Percentiles rank a stretch among this genome's conserved stretches.
Evolutionary conservation across 208 protist genomes (phyloP).

Genomic region (Acanthamoeba lenticulata): DNA sequence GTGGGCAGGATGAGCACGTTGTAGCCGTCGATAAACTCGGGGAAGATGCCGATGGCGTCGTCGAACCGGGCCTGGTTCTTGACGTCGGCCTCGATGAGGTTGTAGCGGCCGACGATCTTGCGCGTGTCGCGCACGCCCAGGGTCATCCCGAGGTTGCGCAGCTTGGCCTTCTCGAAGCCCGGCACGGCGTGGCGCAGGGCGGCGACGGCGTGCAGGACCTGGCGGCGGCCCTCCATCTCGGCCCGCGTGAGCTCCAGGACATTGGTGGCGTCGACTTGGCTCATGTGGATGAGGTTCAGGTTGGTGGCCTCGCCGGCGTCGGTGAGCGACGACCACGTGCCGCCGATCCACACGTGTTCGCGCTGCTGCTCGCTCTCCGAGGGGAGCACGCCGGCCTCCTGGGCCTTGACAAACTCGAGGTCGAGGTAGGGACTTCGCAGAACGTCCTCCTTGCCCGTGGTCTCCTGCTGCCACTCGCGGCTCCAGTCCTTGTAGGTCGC

Average conservation of each 20-base stretch:
- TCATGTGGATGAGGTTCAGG: constrained; percentile 53
- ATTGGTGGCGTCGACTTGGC: constrained; percentile 30
- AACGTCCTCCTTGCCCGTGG: constrained; percentile 22
- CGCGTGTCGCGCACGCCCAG: constrained; percentile 41
- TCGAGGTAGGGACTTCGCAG: constrained; percentile 43
- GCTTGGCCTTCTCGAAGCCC: constrained; percentile 4
- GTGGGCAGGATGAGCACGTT: constrained; percentile 46
- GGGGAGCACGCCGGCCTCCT: constrained; percentile 2
- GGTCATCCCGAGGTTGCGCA: constrained; percentile 43
- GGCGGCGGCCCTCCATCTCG: constrained; percentile 23
- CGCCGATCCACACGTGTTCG: constrained; percentile 19
- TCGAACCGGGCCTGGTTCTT: constrained; percentile 38
- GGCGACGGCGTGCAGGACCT: constrained; percentile 25
- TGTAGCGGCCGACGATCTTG: constrained; percentile 30
- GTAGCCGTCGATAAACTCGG: constrained; percentile 42
- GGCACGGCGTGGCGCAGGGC: neutral
- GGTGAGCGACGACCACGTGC: constrained; percentile 31
- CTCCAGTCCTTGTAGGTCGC: constrained; percentile 47
- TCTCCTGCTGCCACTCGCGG: constrained; percentile 21
- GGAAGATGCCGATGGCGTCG: constrained; percentile 40
- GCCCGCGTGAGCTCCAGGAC: constrained; percentile 14
- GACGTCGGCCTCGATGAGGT: constrained; percentile 3
- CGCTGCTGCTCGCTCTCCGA: neutral
- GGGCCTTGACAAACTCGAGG: neutral
- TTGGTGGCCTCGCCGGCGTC: constrained; percentile 39